Base-by-base conservation (phyloP, 2,329 filamentous ascomycete species). In the Fusarium oligoseptatum region DNA sequence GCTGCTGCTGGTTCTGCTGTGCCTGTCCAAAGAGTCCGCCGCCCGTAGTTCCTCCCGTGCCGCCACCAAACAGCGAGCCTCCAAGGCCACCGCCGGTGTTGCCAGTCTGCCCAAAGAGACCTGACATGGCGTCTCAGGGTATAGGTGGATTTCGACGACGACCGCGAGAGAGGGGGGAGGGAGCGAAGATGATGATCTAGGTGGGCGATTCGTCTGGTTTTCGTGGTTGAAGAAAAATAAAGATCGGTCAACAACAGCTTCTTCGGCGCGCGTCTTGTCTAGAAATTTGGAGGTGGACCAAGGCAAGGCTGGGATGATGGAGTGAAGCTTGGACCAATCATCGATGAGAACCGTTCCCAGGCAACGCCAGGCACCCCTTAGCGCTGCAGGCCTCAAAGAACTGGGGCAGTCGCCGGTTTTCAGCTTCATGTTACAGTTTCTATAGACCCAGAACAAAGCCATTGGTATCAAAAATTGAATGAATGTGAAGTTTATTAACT, bases 311-410 rank as follows among this genome's bases (percentile, higher is more conserved):
- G 71, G 73, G 71, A 60, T 71, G 67, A 76, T 77, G 69, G 71
- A 74, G 68, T 74, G 67, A 58, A 83, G 82, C 82, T 83, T 75
- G 67, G 72, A 10, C 82, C 82, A 83, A 83, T 83, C 75, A 81
- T 48, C 67, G 52, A 17, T 10, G 27, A 57, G 41, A n/a, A 45
- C 55, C 52, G 63, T 45, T 73, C 60, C 70, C 7, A 75, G 70
- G 70, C 73, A 75, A 75, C 72, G 60, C 70, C 68, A 67, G 68
- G 66, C 56, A 64, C 50, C 56, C 48, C 43, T 43, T 27, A 74
- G 48, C 29, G 57, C 55, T n/a, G 34, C 58, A 58, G 34, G 58
- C 27, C 37, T 66, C 12, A 58, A 22, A 27, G 55, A 61, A 48
- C 61, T 70, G 57, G 50, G 24, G 11, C 9, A 50, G 32, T 45